Evolutionary conservation across 306 rosid genomes (phyloP).

Genomic region (Cucumis sativus): Cucumber_9930_V3 NC_026657.2:912501-913000

Average conservation of each 20-base stretch:
- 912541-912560: neutral
- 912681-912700: neutral
- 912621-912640: constrained; percentile 9
- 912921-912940: constrained; percentile 12
- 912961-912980: constrained; percentile 12
- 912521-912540: neutral
- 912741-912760: neutral
- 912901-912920: constrained; percentile 25
- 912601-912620: neutral
- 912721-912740: neutral
- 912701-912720: neutral
- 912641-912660: neutral
- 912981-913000: constrained; percentile 11
- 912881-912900: constrained; percentile 28
- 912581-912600: neutral
- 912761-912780: neutral
- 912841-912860: constrained; percentile 68
- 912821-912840: constrained; percentile 61
- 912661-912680: too few relatives aligned
- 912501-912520: neutral
- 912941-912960: constrained; percentile 9
- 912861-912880: constrained; percentile 40
- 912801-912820: neutral
- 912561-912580: neutral
- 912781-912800: neutral